Conservation (phyloP, 345 rosid genomes). For the Theobroma cacao region DNA sequence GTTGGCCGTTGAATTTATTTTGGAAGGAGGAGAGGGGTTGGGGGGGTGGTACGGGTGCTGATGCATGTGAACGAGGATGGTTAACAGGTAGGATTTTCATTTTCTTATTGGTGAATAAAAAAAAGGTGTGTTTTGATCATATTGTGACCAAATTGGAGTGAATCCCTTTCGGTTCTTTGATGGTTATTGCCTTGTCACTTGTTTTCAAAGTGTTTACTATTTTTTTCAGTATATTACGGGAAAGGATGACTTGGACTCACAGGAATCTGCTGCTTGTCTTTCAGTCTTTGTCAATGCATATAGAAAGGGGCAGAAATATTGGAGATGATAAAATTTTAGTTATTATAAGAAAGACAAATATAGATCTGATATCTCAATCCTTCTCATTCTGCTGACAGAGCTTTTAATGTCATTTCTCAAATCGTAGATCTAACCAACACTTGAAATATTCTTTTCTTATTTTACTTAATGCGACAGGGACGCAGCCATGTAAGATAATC, state of each 20-base stretch:
- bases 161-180: background rate
- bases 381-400: background rate
- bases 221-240: background rate
- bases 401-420: background rate
- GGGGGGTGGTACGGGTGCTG: background rate
- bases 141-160: background rate
- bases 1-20: background rate
- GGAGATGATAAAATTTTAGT: background rate
- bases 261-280: background rate
- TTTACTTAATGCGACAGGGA: slow-evolving; percentile 8
- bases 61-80: background rate
- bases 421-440: background rate
- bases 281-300: background rate
- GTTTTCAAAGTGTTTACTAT: background rate
- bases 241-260: background rate
- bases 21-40: no score
- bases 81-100: background rate
- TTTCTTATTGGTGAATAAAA: background rate
- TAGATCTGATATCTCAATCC: background rate
- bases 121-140: background rate
- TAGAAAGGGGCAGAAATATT: background rate
- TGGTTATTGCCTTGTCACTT: background rate
- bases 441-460: background rate
- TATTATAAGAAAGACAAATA: background rate
- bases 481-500: background rate